phyloP scores from a whole-genome alignment of 192 early-diverging fungal species.

The Backusella tarrabulga region DNA sequence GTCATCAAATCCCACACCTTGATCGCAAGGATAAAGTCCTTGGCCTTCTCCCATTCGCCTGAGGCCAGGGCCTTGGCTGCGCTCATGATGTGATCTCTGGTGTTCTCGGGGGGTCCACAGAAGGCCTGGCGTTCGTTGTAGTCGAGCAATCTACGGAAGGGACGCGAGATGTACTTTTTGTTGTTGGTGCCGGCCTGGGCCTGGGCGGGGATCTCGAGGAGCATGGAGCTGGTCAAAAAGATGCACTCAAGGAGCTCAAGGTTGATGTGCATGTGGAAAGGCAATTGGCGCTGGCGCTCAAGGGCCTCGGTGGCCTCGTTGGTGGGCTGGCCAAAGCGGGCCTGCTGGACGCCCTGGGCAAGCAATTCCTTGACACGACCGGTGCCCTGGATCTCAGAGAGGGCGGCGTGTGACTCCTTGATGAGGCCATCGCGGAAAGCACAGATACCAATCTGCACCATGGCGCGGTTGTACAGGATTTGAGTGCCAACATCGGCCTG shows the following conservation, averaged over 20 bases:
- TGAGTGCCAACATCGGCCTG: constrained; percentile 90
- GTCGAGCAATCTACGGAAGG: constrained; percentile 92
- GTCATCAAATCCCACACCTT: constrained; percentile 97
- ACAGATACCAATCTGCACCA: constrained; percentile 94
- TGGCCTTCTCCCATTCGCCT: constrained; percentile 92
- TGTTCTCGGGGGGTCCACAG: constrained; percentile 96
- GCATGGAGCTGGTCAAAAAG: constrained; percentile 93
- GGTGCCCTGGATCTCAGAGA: constrained; percentile 86
- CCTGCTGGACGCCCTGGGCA: constrained; percentile 72
- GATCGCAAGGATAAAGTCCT: constrained; percentile 83
- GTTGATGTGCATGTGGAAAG: constrained; percentile 99
- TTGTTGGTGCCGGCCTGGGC: constrained; percentile 66
- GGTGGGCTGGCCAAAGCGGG: constrained; percentile 69
- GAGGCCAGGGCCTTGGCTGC: constrained; percentile 87
- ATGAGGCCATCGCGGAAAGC: constrained; percentile 96
- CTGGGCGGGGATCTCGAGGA: constrained; percentile 97
- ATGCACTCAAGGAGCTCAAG: constrained; percentile 97
- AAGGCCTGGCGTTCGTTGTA: constrained; percentile 97
- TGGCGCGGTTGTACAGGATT: constrained; percentile 93
- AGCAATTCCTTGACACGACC: constrained; percentile 92
- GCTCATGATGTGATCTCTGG: constrained; percentile 98
- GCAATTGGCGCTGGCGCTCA: constrained; percentile 93
- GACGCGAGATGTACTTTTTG: constrained; percentile 82
- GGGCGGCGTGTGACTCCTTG: constrained; percentile 80
- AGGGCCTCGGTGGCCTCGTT: constrained; percentile 87